Conservation (phyloP, 352 stramenopile species). For the Globisporangium orthogonon region DNA sequence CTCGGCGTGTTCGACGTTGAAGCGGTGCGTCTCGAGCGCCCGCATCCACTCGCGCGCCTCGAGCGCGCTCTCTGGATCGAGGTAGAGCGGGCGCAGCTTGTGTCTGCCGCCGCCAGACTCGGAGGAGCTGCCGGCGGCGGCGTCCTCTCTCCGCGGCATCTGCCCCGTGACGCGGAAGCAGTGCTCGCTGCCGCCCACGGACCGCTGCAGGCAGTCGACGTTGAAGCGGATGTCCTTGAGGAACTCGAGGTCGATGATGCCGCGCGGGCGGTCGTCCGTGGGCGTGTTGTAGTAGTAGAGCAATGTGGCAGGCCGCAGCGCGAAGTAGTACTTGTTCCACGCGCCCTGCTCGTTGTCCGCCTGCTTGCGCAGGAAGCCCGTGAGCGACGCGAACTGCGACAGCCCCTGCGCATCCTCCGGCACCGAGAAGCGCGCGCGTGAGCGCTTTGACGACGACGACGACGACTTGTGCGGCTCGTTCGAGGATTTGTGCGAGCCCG, state of each 20-base stretch:
- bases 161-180: slow-evolving; percentile 72
- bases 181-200: slow-evolving; percentile 47
- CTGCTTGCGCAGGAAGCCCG: slow-evolving; percentile 66
- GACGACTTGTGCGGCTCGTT: slow-evolving; percentile 1
- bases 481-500: neutral
- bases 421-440: slow-evolving; percentile 50
- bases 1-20: slow-evolving; percentile 41
- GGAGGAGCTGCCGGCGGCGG: slow-evolving; percentile 2
- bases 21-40: slow-evolving; percentile 60
- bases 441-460: slow-evolving; percentile 23
- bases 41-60: slow-evolving; percentile 67
- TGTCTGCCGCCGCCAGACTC: slow-evolving; percentile 4
- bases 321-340: slow-evolving; percentile 83
- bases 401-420: slow-evolving; percentile 37
- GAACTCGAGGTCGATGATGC: slow-evolving; percentile 79
- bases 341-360: slow-evolving; percentile 70
- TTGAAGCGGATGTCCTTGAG: slow-evolving; percentile 71
- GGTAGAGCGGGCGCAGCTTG: slow-evolving; percentile 57
- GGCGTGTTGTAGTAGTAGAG: slow-evolving; percentile 82
- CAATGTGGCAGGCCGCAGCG: slow-evolving; percentile 63
- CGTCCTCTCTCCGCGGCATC: slow-evolving; percentile 26
- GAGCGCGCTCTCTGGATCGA: slow-evolving; percentile 45
- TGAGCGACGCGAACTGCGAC: slow-evolving; percentile 41
- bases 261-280: slow-evolving; percentile 54
- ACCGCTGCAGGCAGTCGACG: slow-evolving; percentile 66